phyloP scores from a whole-genome alignment of 345 rosid genomes.

The Reutealis trisperma region DNA sequence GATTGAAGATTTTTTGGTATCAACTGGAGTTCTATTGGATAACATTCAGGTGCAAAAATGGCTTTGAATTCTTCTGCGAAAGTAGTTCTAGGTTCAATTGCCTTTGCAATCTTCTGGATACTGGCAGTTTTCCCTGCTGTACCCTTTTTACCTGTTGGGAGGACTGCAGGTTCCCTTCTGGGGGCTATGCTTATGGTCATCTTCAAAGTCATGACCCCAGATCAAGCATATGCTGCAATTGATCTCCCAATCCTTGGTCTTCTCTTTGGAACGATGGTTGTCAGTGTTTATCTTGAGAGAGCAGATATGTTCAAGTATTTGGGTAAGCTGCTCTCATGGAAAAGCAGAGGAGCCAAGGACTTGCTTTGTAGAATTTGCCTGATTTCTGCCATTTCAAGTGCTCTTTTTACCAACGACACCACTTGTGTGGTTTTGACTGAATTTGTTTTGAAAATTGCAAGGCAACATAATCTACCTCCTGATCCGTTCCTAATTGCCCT shows the following conservation, averaged over 20 bases:
- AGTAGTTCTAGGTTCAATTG: constrained; percentile 62
- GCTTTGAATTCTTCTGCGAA: constrained; percentile 55
- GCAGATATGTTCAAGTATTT: constrained; percentile 81
- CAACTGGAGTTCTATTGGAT: constrained; percentile 6
- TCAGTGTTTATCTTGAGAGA: constrained; percentile 73
- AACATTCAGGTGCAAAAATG: constrained; percentile 34
- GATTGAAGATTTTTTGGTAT: neutral
- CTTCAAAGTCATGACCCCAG: constrained; percentile 64
- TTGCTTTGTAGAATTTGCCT: constrained; percentile 66
- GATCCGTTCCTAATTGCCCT: constrained; percentile 77
- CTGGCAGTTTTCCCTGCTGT: constrained; percentile 82
- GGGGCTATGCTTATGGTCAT: constrained; percentile 91
- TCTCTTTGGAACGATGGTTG: constrained; percentile 90
- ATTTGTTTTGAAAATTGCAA: constrained; percentile 73
- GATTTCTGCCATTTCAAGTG: constrained; percentile 75
- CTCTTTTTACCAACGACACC: constrained; percentile 85
- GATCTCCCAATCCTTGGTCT: constrained; percentile 86
- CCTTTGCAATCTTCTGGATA: constrained; percentile 78
- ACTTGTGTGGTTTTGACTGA: constrained; percentile 79
- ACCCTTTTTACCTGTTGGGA: constrained; percentile 74
- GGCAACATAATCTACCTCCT: constrained; percentile 80
- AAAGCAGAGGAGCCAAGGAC: constrained; percentile 72
- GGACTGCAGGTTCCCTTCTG: constrained; percentile 84
- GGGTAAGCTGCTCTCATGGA: constrained; percentile 71
- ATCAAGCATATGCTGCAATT: constrained; percentile 76